Conservation (phyloP, 305 asterid genomes). For the Plantago lanceolata region DNA sequence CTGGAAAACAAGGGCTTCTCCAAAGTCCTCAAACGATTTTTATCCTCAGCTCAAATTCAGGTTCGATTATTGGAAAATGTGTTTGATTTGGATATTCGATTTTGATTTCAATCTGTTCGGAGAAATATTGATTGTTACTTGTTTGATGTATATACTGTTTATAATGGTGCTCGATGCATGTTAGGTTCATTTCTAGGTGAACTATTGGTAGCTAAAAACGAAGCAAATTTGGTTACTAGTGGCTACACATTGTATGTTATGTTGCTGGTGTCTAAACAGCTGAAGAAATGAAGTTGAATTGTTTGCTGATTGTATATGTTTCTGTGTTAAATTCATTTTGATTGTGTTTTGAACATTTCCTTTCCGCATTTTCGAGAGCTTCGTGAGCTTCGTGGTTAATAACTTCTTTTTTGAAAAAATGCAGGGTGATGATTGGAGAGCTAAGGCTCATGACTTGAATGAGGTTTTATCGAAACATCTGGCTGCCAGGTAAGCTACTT, state of each 20-base stretch:
- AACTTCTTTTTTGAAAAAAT: constrained; percentile 15
- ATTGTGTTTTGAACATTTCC: background rate
- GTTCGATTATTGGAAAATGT: constrained; percentile 22
- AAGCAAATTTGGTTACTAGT: constrained; percentile 5
- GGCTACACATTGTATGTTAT: too few relatives aligned
- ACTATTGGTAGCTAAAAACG: constrained; percentile 1
- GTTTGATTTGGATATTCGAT: background rate
- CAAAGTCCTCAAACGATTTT: constrained; percentile 46
- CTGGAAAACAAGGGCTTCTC: constrained; percentile 40
- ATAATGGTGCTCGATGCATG: too few relatives aligned
- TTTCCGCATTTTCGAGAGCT: background rate
- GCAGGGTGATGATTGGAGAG: constrained; percentile 41
- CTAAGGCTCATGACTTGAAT: constrained; percentile 36
- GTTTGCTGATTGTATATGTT: too few relatives aligned
- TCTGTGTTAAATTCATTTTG: too few relatives aligned
- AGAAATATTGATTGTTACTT: background rate
- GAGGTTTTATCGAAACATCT: constrained; percentile 37
- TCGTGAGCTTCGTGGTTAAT: constrained; percentile 1
- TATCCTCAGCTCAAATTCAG: constrained; percentile 44
- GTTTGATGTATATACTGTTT: too few relatives aligned
- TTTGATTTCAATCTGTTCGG: too few relatives aligned
- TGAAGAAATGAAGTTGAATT: too few relatives aligned
- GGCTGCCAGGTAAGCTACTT: constrained; percentile 31
- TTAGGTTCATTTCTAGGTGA: background rate
- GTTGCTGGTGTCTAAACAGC: too few relatives aligned